These are phyloP conservation scores for Beauveria asiatica DNA, from an alignment of 2,329 filamentous ascomycete genomes.

Conservation along the genomic window DNA sequence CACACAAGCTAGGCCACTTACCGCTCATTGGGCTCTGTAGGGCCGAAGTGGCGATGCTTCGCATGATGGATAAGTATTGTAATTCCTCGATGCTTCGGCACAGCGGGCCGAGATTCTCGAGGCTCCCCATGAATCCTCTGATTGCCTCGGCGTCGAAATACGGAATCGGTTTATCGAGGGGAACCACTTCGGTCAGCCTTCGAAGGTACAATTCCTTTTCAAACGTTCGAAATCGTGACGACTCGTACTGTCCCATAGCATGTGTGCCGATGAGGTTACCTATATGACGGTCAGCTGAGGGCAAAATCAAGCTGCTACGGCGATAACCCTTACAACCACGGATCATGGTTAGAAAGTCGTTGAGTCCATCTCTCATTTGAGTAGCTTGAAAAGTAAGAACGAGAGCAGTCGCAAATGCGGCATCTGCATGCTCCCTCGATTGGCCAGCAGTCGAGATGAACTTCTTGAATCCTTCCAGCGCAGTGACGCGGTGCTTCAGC, in stretches of 20 bases:
- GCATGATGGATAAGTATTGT: slow-evolving; percentile 8
- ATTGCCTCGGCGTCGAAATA: neutral
- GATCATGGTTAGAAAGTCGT: slow-evolving; percentile 11
- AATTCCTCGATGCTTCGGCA: slow-evolving; percentile 9
- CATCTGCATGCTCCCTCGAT: slow-evolving; percentile 6
- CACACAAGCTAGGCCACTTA: neutral
- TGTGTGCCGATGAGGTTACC: slow-evolving; percentile 6
- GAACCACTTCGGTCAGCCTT: neutral
- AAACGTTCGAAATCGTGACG: slow-evolving; percentile 2
- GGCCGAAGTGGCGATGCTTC: slow-evolving; percentile 4
- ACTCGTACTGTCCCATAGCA: neutral
- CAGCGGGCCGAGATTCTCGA: slow-evolving; percentile 3
- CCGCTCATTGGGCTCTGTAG: slow-evolving; percentile 2
- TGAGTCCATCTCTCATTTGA: slow-evolving; percentile 8
- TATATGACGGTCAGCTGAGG: neutral
- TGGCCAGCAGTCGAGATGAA: slow-evolving; percentile 6
- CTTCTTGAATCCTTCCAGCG: slow-evolving; percentile 10
- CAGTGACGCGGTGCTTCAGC: slow-evolving; percentile 4
- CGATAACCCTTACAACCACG: neutral
- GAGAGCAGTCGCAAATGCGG: slow-evolving; percentile 9
- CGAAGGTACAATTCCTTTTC: slow-evolving; percentile 5
- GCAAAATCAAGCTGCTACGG: neutral
- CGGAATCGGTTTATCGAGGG: slow-evolving; percentile 3
- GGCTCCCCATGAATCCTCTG: slow-evolving; percentile 6
- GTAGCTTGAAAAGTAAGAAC: slow-evolving; percentile 8